phyloP scores from a whole-genome alignment of 257 asterid species.

The Solanum rostratum region DNA sequence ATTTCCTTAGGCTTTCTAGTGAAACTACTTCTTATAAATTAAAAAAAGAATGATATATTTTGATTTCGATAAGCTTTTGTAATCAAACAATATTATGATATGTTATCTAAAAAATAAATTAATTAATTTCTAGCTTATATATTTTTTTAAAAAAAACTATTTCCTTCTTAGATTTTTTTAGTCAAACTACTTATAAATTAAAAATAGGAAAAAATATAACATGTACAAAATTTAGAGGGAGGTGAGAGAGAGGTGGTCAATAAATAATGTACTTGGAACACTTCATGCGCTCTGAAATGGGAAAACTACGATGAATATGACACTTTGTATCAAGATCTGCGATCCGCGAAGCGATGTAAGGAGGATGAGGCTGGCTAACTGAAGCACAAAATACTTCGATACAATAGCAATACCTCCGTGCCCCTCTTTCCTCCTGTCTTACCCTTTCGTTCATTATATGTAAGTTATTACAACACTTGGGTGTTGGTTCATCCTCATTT shows the following conservation, averaged over 20 bases:
- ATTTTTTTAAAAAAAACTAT: too few species aligned
- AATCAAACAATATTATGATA: not conserved
- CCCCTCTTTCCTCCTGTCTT: not conserved
- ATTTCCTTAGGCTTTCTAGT: too few species aligned
- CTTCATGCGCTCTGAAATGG: constrained; percentile 10
- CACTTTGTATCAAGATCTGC: not conserved
- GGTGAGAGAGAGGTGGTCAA: not conserved
- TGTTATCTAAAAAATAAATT: too few species aligned
- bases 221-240: not conserved
- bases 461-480: not conserved
- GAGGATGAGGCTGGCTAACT: not conserved
- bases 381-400: not conserved
- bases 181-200: not conserved
- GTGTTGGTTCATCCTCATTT: not conserved
- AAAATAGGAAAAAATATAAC: not conserved
- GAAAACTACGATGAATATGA: constrained; percentile 3
- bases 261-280: not conserved
- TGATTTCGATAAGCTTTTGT: not conserved
- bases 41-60: not conserved
- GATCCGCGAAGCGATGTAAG: not conserved
- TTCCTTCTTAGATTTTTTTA: not conserved
- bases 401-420: not conserved
- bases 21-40: not conserved
- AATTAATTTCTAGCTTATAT: too few species aligned
- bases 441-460: not conserved